Evolutionary conservation across 805 yeast genomes (phyloP), one percentile per base, ranked within the genome.

Genomic region (Candida palmyrensis): DNA sequence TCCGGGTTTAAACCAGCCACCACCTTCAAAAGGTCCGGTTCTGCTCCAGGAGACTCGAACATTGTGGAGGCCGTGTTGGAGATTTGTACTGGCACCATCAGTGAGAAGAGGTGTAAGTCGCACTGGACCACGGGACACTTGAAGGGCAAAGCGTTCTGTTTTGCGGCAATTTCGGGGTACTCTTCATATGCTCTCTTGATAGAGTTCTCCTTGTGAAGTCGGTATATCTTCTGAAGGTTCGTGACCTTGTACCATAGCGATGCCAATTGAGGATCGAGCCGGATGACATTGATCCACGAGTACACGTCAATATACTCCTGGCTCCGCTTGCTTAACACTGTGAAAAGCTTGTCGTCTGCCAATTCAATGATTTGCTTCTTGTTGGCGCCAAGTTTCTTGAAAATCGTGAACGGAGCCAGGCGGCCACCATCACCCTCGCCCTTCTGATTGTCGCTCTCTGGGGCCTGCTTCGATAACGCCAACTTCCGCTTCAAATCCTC

Each of bases 101-200:
- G 47, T 4, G 32, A 48, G 63, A 62, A 53, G 26, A 57, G 47
- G 37, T 59, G 57, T 39, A 63, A 52, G 40, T 61, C 68, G 35
- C 64, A 62, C 32, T 58, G 66, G 22, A 63, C 52, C 2, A 65
- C 70, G 1, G 71, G 70, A 33, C 71, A 65, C 33, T 21, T 21
- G 10, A 21, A 9, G 10, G 23, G 10, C 23, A 21, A 21, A 9
- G n/a, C n/a, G n/a, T n/a, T n/a, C n/a, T n/a, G n/a, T n/a, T n/a
- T n/a, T n/a, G n/a, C n/a, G n/a, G n/a, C n/a, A n/a, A n/a, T n/a
- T n/a, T n/a, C n/a, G n/a, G n/a, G n/a, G n/a, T n/a, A n/a, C n/a
- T n/a, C n/a, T n/a, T n/a, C n/a, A n/a, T n/a, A n/a, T n/a, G n/a
- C n/a, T n/a, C n/a, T n/a, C n/a, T n/a, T n/a, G n/a, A 46, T 49